phyloP scores from a whole-genome alignment of 2,329 filamentous ascomycete genomes.

The Scopulariopsis brevicaulis region DNA sequence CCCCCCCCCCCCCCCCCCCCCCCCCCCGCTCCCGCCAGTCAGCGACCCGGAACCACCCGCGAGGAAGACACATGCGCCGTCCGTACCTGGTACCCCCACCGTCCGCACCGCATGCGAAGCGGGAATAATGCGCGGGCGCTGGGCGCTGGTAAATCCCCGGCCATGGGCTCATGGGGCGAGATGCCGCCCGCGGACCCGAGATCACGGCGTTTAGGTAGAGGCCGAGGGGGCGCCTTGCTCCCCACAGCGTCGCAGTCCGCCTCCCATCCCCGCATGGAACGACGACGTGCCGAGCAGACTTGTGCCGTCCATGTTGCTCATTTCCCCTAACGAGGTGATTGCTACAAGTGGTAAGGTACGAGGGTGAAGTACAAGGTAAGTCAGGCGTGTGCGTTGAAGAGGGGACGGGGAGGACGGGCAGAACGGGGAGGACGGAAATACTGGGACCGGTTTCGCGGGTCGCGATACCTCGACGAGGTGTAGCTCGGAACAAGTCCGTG shows the following conservation, averaged over 20 bases:
- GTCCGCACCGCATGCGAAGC: not conserved
- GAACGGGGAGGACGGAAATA: no score
- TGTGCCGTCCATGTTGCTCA: not conserved
- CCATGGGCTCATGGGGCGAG: not conserved
- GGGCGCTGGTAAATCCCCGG: not conserved
- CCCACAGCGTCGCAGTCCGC: not conserved
- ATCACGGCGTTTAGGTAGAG: not conserved
- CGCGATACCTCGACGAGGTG: no score
- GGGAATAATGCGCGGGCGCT: not conserved
- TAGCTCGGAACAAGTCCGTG: not conserved
- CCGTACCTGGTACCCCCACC: not conserved
- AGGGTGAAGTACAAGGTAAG: no score
- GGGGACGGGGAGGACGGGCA: no score
- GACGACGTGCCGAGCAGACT: not conserved
- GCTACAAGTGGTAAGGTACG: no score
- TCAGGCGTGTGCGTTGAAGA: no score
- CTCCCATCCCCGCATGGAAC: not conserved
- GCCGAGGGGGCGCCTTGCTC: not conserved
- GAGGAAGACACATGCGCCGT: not conserved
- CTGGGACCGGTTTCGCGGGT: no score
- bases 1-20: not conserved
- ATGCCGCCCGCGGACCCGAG: not conserved
- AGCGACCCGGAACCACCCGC: constrained; percentile 4
- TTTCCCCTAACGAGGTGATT: no score
- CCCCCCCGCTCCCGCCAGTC: not conserved